Evolutionary conservation across 495 filamentous ascomycete genomes (phyloP), one percentile per base, ranked within the genome.

Genomic region (Zalerion maritima): DNA sequence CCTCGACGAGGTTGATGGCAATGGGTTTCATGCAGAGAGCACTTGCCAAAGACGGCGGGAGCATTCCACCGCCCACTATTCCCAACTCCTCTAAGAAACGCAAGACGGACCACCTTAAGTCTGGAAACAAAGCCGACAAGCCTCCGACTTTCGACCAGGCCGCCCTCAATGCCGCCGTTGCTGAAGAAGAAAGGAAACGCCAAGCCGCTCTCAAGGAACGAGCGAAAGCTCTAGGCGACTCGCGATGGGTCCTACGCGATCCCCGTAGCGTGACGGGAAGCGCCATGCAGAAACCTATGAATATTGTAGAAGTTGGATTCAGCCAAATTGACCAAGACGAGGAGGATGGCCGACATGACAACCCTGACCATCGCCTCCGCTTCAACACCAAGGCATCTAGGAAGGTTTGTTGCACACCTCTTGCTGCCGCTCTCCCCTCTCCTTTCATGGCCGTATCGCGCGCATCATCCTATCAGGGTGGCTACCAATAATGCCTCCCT

Each of bases 1-100:
- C 92, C 79, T 94, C 86, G 36, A 86, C 81, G 2, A 72, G 85
- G 31, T 70, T 94, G 12, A 58, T 91, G 43, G 92, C 80, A 14
- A 94, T 94, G 86, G 94, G 94, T 71, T 97, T 97, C 54, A 97
- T 97, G 89, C 89, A 94, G 67, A 72, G 89, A 39, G 79, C 80
- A 28, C 81, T 78, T 14, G 73, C 75, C 18, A 63, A 67, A n/a
- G 8, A 5, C 29, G 3, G 24, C n/a, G 13, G 18, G 8, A 10
- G 18, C n/a, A 49, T 17, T 34, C 44, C 22, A 38, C 32, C 23
- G 40, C 30, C 32, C 7, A 24, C 52, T n/a, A n/a, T n/a, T n/a
- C n/a, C n/a, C n/a, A n/a, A 42, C 37, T 52, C 40, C 34, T 62
- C 41, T 36, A 86, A 68, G 56, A 70, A 67, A 22, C 65, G 61